Conservation (phyloP, 306 rosid genomes). For the apple (Malus domestica) region ASM211411v1 NC_041795.1:30104501-30105000, state of each 20-base stretch:
- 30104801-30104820: conserved; percentile 96
- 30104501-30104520: not conserved
- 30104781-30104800: conserved; percentile 98
- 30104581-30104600: conserved; percentile 98
- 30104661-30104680: conserved; percentile 7
- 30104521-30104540: conserved; percentile 80
- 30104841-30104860: conserved; percentile 92
- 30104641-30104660: not conserved
- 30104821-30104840: conserved; percentile 88
- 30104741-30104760: conserved; percentile 96
- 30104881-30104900: conserved; percentile 92
- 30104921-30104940: conserved; percentile 13
- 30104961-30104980: not conserved
- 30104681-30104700: conserved; percentile 87
- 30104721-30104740: conserved; percentile 97
- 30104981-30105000: conserved; percentile 12
- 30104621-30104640: conserved; percentile 17
- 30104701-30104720: conserved; percentile 92
- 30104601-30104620: conserved; percentile 81
- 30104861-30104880: conserved; percentile 94
- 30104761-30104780: conserved; percentile 97
- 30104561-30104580: conserved; percentile 98
- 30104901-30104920: conserved; percentile 93
- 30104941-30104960: conserved; percentile 11
- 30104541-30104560: conserved; percentile 95